Percentiles rank a stretch among this genome's conserved stretches.
Conservation (phyloP, 805 yeast genomes). For the Sugiyamaella smithiae region DNA sequence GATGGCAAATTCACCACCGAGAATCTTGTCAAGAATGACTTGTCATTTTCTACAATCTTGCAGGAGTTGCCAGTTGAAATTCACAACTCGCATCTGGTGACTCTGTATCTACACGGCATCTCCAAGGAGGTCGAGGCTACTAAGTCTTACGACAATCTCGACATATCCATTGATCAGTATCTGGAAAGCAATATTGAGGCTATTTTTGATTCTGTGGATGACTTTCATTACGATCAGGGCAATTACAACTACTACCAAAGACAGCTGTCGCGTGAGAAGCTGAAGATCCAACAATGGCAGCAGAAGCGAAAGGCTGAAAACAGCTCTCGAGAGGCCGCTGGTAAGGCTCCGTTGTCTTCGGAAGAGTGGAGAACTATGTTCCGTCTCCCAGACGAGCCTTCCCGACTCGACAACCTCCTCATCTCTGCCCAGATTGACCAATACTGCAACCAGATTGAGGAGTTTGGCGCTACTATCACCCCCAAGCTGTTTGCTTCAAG, state of each 20-base stretch:
- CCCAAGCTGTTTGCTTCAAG: slow-evolving; percentile 55
- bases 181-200: slow-evolving; percentile 52
- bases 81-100: slow-evolving; percentile 65
- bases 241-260: slow-evolving; percentile 81
- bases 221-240: slow-evolving; percentile 72
- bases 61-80: slow-evolving; percentile 68
- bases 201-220: slow-evolving; percentile 66
- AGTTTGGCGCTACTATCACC: slow-evolving; percentile 63
- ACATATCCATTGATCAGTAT: slow-evolving; percentile 42
- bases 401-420: slow-evolving; percentile 68
- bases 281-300: slow-evolving; percentile 73
- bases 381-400: slow-evolving; percentile 71
- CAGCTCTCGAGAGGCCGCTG: slow-evolving; percentile 53
- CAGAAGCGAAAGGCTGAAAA: slow-evolving; percentile 66
- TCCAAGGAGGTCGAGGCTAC: slow-evolving; percentile 13
- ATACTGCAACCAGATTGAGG: slow-evolving; percentile 68
- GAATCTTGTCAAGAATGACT: slow-evolving; percentile 54
- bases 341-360: slow-evolving; percentile 46
- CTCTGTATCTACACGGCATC: slow-evolving; percentile 40
- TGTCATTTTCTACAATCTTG: slow-evolving; percentile 63
- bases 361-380: slow-evolving; percentile 67
- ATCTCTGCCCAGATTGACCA: slow-evolving; percentile 65
- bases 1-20: slow-evolving; percentile 63
- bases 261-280: slow-evolving; percentile 63
- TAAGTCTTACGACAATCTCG: slow-evolving; percentile 38